Evolutionary conservation across 2,329 filamentous ascomycete species (phyloP).

Genomic region (Dactylellina haptotyla): DNA sequence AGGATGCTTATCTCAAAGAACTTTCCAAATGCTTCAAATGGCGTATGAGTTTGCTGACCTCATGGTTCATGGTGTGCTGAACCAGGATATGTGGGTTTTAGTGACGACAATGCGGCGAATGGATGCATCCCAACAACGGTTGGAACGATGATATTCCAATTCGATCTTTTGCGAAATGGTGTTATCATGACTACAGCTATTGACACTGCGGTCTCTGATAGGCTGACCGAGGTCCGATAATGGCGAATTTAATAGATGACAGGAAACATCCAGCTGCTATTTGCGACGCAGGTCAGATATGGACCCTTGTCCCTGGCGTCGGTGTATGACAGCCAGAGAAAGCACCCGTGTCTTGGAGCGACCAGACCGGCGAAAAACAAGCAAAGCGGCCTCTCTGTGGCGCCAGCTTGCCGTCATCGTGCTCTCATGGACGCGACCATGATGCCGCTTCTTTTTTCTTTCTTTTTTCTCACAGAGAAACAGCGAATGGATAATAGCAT

Average conservation of each 20-base stretch:
- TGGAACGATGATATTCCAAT: not conserved
- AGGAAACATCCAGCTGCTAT: conserved; percentile 4
- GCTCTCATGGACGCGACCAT: conserved; percentile 44
- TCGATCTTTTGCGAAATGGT: not conserved
- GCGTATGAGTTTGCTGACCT: conserved; percentile 6
- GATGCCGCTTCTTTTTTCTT: conserved; percentile 52
- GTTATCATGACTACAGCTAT: conserved; percentile 11
- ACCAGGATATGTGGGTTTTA: conserved; percentile 17
- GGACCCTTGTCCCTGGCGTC: conserved; percentile 20
- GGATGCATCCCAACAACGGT: not conserved
- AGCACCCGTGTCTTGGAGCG: not conserved
- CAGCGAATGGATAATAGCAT: not conserved
- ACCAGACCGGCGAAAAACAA: not conserved
- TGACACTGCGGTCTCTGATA: conserved; percentile 1
- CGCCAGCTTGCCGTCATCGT: conserved; percentile 48
- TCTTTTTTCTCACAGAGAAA: conserved; percentile 15
- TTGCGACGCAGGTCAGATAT: conserved; percentile 10
- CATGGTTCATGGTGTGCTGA: conserved; percentile 20
- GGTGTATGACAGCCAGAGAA: conserved; percentile 20
- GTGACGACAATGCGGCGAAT: conserved; percentile 51
- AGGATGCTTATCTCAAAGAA: conserved; percentile 9
- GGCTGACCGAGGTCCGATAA: conserved; percentile 4
- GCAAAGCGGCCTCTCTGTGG: not conserved
- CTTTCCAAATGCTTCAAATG: not conserved
- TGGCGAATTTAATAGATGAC: conserved; percentile 17